Base-by-base conservation (phyloP, 371 early-diverging fungal species). In the Capillidium rhysosporum region DNA sequence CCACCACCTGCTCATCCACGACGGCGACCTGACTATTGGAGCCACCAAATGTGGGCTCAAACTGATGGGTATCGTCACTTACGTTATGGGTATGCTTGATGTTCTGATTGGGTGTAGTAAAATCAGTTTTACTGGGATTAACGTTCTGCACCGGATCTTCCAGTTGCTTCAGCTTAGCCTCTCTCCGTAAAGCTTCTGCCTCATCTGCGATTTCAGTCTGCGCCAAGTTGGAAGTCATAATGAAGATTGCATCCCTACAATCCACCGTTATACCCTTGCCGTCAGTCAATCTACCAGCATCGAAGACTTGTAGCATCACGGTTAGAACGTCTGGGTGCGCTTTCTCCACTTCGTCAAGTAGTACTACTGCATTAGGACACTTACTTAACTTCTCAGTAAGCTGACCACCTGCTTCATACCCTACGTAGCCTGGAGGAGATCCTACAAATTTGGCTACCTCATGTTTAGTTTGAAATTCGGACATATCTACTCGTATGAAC, bases 341-440 rank as follows among this genome's bases (percentile, higher is more conserved):
- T 64, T 90, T 84, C 61, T 94, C 92, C 46, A 94, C 69, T 66
- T 94, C 95, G 64, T 94, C 94, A 28, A 94, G 65, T 21, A 92
- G 62, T 16, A 92, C 75, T 20, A 94, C 86, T 14, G 82, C 72
- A 58, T 92, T 89, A 14, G 90, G 91, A 61, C 82, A 84, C 53
- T 84, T 77, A 58, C 86, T 76, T 24, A 92, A 77, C 1, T 85
- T 79, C 59, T 94, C 92, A 43, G 92, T 91, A 38, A 92, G 65
- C 52, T 84, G 76, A 24, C 91, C 92, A 28, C 85, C 65, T 56
- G 82, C 77, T 55, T 85, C 87, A 20, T 79, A 78, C 2, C 87
- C 85, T 14, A 85, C 74, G 52, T 86, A 84, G 1, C 84, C 92
- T 2, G 94, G 89, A 41, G 91, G 86, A 8, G 89, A 85, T 30